These are phyloP conservation scores for Candida dubliniensis DNA, from an alignment of 1,139 yeast genomes.

Conservation along the genomic window DNA sequence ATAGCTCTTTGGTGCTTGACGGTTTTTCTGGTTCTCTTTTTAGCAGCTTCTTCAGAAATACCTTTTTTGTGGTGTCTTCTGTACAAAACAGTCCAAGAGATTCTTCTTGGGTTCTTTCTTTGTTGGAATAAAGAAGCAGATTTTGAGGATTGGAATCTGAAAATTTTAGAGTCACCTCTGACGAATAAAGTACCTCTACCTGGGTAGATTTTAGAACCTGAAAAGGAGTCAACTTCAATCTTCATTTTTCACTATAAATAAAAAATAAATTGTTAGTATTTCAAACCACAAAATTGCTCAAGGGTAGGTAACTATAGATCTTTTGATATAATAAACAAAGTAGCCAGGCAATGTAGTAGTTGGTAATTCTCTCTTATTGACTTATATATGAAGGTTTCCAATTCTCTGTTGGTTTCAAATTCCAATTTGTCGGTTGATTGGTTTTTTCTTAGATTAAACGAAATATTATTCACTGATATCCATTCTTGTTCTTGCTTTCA, in stretches of 20 bases:
- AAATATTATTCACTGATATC: too few species aligned
- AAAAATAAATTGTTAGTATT: constrained; percentile 14
- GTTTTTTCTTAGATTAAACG: too few species aligned
- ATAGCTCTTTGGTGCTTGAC: constrained; percentile 99
- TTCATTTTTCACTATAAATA: constrained; percentile 60
- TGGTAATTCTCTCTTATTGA: too few species aligned
- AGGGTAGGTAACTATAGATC: neutral
- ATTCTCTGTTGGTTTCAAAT: neutral
- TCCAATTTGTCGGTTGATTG: too few species aligned
- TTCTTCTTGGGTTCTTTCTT: constrained; percentile 99
- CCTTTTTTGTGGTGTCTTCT: constrained; percentile 99
- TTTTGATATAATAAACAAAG: neutral
- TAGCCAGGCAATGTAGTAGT: too few species aligned
- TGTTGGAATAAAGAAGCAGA: constrained; percentile 98
- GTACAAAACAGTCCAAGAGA: constrained; percentile 98
- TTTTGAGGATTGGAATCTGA: constrained; percentile 99
- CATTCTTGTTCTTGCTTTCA: too few species aligned
- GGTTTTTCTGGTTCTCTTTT: constrained; percentile 96
- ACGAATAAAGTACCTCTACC: constrained; percentile 99
- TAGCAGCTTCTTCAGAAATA: constrained; percentile 95
- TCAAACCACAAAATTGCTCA: neutral
- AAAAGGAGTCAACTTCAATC: constrained; percentile 99
- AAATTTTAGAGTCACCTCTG: constrained; percentile 99
- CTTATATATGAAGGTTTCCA: too few species aligned
- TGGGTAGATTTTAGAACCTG: constrained; percentile 99